Evolutionary conservation across 768 basidiomycete species (phyloP), one percentile per base, ranked within the genome.

Genomic region (Russula ochroleuca): DNA sequence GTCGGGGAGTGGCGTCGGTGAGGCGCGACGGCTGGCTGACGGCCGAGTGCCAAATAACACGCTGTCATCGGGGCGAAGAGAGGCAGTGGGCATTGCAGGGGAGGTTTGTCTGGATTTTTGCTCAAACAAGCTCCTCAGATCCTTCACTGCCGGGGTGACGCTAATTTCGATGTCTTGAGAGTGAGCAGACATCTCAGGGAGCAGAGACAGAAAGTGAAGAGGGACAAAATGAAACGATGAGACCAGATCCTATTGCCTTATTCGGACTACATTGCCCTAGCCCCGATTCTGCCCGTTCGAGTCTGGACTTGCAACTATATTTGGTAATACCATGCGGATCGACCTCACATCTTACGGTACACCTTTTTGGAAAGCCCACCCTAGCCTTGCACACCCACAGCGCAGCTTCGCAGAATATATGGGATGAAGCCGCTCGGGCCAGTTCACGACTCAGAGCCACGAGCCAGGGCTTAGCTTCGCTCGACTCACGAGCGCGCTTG

Each of bases 81-180:
- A 57, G 28, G 48, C 40, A 51, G 19, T 33, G 5, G 48, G 17
- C 19, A 28, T 43, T 38, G 48, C 48, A 51, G 64, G 49, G 13
- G 23, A 31, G 45, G 45, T 3, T 45, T 55, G 41, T 49, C 19
- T 55, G 23, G 64, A 48, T 28, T 65, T 65, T 45, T 61, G 59
- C 17, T 65, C 64, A 25, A 65, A 65, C 53, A 65, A 40, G 23
- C 38, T 38, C 17, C 59, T 56, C 41, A 65, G 59, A 33, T 65
- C 59, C 35, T 65, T 65, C 40, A 65, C 64, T 5, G 59, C 52
- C 5, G 64, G 64, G 21, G 59, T 45, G 15, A 56, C 48, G 41
- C 54, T 56, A 17, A 49, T 40, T 41, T 65, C 54, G 14, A 51
- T 51, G 33, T 57, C 59, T 45, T 45, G 47, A 2, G 53, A 28